phyloP scores from a whole-genome alignment of 257 asterid species.

The Nemophila menziesii region DNA sequence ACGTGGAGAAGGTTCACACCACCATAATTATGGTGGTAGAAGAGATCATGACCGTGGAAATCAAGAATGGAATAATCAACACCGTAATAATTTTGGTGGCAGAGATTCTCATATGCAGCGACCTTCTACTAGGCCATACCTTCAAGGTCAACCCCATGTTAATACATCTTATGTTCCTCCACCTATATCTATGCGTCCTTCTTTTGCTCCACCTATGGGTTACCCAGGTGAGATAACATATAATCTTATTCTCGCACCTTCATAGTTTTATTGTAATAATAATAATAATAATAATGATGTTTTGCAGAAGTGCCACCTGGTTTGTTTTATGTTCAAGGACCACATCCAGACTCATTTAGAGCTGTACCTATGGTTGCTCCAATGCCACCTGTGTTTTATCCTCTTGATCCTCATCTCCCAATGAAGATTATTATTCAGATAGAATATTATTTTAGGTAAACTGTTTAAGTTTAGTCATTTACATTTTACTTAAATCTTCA shows the following conservation, averaged over 20 bases:
- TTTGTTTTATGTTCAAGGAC: slow-evolving; percentile 31
- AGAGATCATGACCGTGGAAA: slow-evolving; percentile 59
- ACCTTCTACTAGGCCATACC: slow-evolving; percentile 37
- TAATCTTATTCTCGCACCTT: slow-evolving; percentile 10
- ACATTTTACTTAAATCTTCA: neutral
- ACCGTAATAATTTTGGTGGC: slow-evolving; percentile 43
- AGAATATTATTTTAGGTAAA: slow-evolving; percentile 70
- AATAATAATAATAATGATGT: slow-evolving; percentile 16
- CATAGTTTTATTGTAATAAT: neutral
- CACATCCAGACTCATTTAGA: slow-evolving; percentile 42
- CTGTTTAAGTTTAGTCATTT: neutral
- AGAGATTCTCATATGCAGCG: slow-evolving; percentile 47
- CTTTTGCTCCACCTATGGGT: slow-evolving; percentile 29
- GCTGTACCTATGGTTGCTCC: slow-evolving; percentile 39
- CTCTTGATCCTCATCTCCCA: slow-evolving; percentile 45
- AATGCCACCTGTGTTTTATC: slow-evolving; percentile 23
- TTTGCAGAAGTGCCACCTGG: slow-evolving; percentile 45
- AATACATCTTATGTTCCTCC: slow-evolving; percentile 33
- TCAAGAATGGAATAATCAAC: slow-evolving; percentile 36
- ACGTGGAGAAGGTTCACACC: slow-evolving; percentile 49
- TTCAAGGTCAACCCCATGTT: slow-evolving; percentile 37
- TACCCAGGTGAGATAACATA: slow-evolving; percentile 53
- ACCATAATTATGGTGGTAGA: slow-evolving; percentile 38
- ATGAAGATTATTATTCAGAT: slow-evolving; percentile 47
- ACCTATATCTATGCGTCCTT: slow-evolving; percentile 32